Conservation (phyloP, 805 yeast species). For the Candida morakotiae region DNA sequence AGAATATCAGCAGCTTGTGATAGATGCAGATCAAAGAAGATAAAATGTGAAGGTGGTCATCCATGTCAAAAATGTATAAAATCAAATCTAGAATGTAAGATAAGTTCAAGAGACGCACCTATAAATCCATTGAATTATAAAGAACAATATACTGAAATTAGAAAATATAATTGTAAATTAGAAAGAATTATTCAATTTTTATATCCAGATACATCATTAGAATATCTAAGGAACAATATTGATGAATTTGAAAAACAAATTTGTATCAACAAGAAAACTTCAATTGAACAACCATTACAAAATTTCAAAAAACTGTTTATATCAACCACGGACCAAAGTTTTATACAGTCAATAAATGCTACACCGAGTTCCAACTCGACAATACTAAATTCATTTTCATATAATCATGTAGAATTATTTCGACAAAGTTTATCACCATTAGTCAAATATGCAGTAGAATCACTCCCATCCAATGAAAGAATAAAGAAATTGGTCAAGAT, state of each 20-base stretch:
- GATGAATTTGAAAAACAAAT: conserved; percentile 12
- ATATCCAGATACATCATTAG: conserved; percentile 9
- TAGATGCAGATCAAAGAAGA: conserved; percentile 8
- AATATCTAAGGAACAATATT: conserved; percentile 9
- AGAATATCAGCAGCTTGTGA: conserved; percentile 9
- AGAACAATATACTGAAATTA: conserved; percentile 2
- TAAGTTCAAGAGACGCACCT: conserved; percentile 10
- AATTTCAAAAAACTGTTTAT: conserved; percentile 8
- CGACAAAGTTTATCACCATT: conserved; percentile 7
- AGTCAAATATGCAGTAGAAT: conserved; percentile 10
- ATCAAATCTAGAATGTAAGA: conserved; percentile 7
- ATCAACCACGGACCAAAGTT: conserved; percentile 15
- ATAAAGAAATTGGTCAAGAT: conserved; percentile 10
- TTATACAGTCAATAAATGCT: conserved; percentile 12
- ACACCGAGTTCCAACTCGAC: neutral
- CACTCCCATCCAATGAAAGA: conserved; percentile 10
- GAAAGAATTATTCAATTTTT: conserved; percentile 12
- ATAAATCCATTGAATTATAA: conserved; percentile 7
- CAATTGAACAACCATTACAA: neutral
- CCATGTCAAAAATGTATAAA: conserved; percentile 6
- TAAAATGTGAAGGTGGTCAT: conserved; percentile 9
- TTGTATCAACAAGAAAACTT: conserved; percentile 1
- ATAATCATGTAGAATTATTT: conserved; percentile 5
- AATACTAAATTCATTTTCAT: conserved; percentile 5
- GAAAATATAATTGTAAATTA: conserved; percentile 11